These are phyloP conservation scores for Daldinia sp. DNA, from an alignment of 2,329 filamentous ascomycete genomes.

Conservation along the genomic window DNA sequence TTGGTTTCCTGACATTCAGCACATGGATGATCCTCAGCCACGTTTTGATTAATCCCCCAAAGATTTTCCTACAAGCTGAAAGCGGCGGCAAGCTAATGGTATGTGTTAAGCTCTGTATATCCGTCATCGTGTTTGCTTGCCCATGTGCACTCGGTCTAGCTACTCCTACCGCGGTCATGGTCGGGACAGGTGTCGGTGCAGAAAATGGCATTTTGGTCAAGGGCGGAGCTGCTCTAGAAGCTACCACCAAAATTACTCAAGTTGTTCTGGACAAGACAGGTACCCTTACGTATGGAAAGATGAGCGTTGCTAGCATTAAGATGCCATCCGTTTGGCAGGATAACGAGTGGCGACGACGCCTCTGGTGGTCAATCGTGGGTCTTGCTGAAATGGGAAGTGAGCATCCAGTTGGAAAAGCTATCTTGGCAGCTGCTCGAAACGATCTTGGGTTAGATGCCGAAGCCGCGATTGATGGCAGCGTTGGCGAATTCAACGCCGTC, in stretches of 20 bases:
- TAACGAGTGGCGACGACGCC: slow-evolving; percentile 70
- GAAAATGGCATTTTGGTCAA: slow-evolving; percentile 98
- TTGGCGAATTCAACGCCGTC: slow-evolving; percentile 83
- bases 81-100: slow-evolving; percentile 96
- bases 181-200: slow-evolving; percentile 95
- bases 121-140: slow-evolving; percentile 97
- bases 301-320: slow-evolving; percentile 82
- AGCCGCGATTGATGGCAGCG: slow-evolving; percentile 79
- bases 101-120: slow-evolving; percentile 96
- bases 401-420: slow-evolving; percentile 92
- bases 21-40: slow-evolving; percentile 97
- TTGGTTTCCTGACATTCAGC: slow-evolving; percentile 85
- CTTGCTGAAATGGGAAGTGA: slow-evolving; percentile 96
- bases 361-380: slow-evolving; percentile 97
- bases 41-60: slow-evolving; percentile 80
- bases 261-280: slow-evolving; percentile 96
- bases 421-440: slow-evolving; percentile 76
- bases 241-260: slow-evolving; percentile 86
- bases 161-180: slow-evolving; percentile 98
- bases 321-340: slow-evolving; percentile 74
- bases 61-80: slow-evolving; percentile 80
- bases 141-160: slow-evolving; percentile 95
- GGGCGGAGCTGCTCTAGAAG: slow-evolving; percentile 90
- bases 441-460: slow-evolving; percentile 78
- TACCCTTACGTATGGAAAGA: slow-evolving; percentile 92